Conservation (phyloP, 2,329 filamentous ascomycete species). For the Colletotrichum destructivum region DNA sequence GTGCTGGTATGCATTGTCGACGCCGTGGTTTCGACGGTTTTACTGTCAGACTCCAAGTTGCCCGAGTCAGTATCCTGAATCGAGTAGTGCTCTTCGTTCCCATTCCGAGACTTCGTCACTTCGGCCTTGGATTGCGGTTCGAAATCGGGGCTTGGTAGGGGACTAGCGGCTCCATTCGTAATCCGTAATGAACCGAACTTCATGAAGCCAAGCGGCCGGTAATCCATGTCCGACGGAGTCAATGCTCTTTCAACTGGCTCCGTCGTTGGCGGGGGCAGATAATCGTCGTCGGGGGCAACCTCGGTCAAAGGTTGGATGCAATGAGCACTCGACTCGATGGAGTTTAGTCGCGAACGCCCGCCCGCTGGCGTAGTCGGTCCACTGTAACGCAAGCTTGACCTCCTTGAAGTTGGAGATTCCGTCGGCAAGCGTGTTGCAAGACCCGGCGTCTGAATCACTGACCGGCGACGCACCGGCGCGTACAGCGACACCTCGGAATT, state of each 20-base stretch:
- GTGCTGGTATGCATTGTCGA: constrained; percentile 19
- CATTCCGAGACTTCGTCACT: background rate
- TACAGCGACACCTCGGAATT: constrained; percentile 65
- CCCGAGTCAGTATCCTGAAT: background rate
- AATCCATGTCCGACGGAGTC: constrained; percentile 70
- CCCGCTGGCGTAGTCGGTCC: constrained; percentile 53
- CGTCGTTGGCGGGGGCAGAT: constrained; percentile 37
- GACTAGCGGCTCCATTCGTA: constrained; percentile 71
- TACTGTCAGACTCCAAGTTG: background rate
- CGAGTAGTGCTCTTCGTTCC: background rate
- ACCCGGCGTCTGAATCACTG: constrained; percentile 64
- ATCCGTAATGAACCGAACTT: constrained; percentile 75
- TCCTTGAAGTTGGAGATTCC: constrained; percentile 44
- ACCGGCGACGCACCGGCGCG: constrained; percentile 64
- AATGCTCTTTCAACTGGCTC: constrained; percentile 54
- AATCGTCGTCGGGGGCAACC: constrained; percentile 23
- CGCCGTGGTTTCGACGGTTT: constrained; percentile 9
- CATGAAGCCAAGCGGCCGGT: constrained; percentile 73
- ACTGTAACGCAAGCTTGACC: constrained; percentile 56
- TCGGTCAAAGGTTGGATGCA: constrained; percentile 9
- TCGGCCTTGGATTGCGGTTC: constrained; percentile 13
- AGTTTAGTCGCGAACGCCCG: constrained; percentile 55
- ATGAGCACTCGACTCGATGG: constrained; percentile 53
- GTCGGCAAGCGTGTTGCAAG: constrained; percentile 60
- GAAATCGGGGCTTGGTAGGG: constrained; percentile 59